Base-by-base conservation (phyloP, 225 moss, liverwort and hornwort genomes). In the Physcomitrellopsis africana region DNA sequence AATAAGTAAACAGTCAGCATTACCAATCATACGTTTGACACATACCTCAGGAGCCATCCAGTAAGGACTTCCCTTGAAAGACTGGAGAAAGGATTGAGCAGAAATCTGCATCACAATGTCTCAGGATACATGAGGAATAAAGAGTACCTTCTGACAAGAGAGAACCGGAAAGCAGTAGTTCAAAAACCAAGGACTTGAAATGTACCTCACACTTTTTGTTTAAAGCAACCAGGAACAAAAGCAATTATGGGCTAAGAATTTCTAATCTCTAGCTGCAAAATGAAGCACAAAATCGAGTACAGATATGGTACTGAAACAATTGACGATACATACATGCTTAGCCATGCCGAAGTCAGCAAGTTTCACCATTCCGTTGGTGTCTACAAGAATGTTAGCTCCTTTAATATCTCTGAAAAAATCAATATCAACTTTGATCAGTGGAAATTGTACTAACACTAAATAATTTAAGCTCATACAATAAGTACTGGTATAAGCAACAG, bases 11-110 rank as follows among this genome's bases (percentile, higher is more conserved):
- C 37, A 68, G 62, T 72, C 49, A 61, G 61, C 60, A 14, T 16
- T 60, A 26, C 62, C 27, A 64, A 45, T 57, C 29, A 48, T 67
- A 58, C 63, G 53, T 75, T 53, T 57, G 53, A 69, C 56, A 49
- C 81, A 75, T 85, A 95, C 94, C 91, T 95, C 95, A 73, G 95
- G 95, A 67, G 95, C 95, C 95, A 95, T 95, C 95, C 96, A 96
- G 66, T 96, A 96, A 1, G 96, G 94, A 79, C 94, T 96, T 76
- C 96, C 96, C 80, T 94, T 96, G 60, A 86, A 89, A 60, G 96
- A 96, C 79, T 92, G 90, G 51, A 85, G 85, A 75, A 89, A 89
- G 76, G 94, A 92, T 81, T 94, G 85, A 69, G 88, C 92, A 64
- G 89, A 80, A 70, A 96, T 89, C 96, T 96, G 94, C 81, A 78